Evolutionary conservation across 2,329 filamentous ascomycete species (phyloP), one percentile per base, ranked within the genome.

Genomic region (Aspergillus sp.): DNA sequence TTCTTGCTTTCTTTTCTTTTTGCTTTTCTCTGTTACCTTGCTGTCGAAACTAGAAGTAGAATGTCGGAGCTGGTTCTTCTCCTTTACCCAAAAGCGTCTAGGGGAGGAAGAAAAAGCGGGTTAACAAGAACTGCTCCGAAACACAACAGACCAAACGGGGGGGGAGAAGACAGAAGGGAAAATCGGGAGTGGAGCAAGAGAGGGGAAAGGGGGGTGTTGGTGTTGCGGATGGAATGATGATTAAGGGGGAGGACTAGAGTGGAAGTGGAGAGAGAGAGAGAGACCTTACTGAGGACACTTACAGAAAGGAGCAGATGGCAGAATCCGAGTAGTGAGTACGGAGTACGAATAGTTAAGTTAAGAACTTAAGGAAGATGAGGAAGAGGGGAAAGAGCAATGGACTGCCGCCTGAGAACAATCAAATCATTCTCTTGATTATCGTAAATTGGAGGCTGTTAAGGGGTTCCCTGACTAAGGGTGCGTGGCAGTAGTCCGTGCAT

Each of bases 231-330:
- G 55, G 42, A 57, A 36, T 49, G 50, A 26, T 57, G 55, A 57
- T 52, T 57, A 52, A 52, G 55, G 55, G 55, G 50, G 55, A 22
- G n/a, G 42, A 46, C 18, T 11, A 20, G n/a, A 47, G 20, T 18
- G 20, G 20, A 47, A 24, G 24, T 24, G 24, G 24, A 24, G 24
- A 24, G 24, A 29, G 26, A 29, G 7, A 29, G 26, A 26, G 4
- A 26, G 24, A 6, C 24, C 24, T 26, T 26, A 26, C 26, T 26
- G 26, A 26, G 26, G 4, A 26, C 26, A 26, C 26, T 9, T 29
- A 29, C 26, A 29, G 26, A 9, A 7, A 29, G 26, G 26, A 29
- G 26, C 26, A 26, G 26, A 7, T 9, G 26, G 26, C 26, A 26
- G 26, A 26, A 26, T 26, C 1, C 6, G 7, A 26, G 22, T 22